Base-by-base conservation (phyloP, 345 rosid genomes). In the Sisymbrium altissimum region DNA sequence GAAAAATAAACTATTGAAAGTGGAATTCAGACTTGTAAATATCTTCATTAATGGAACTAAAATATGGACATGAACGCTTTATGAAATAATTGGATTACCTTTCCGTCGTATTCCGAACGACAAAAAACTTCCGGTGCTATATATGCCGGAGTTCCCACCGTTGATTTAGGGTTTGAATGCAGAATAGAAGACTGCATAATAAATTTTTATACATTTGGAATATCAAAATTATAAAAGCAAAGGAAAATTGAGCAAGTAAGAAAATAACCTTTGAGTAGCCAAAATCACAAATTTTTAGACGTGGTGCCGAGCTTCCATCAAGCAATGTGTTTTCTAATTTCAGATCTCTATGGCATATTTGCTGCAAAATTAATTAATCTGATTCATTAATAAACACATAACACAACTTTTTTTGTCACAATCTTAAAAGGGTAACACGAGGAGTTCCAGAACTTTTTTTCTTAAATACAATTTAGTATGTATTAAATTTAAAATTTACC, bases 141-240 rank as follows among this genome's bases (percentile, higher is more conserved):
- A 74, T 90, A 92, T n/a, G 99, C 98, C 73, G 99, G 99, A 75
- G 98, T 96, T 57, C 99, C 99, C 36, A 96, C 99, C 7, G 97
- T 92, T 58, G 99, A 96, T 80, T 86, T 96, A 3, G 98, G 99
- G 78, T 87, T 91, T 3, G 97, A 96, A 79, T 92, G 97, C 10
- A 92, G 86, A 79, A 95, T 83, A 5, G 94, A 85, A 59, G 99
- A 95, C 98, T 92, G 82, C 43, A 43, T 23, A 14, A 33, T 10
- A 13, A 25, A 2, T 4, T 25, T 52, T 30, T 53, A 32, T 30
- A 21, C 23, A 44, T 54, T 64, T 15, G 4, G 35, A 64, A 3
- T 32, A 10, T 3, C 13, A 5, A 1, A 32, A 9, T 36, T 45
- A 46, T 1, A 6, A 41, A 48, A 68, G 19, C 12, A 48, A 14